phyloP scores from a whole-genome alignment of 2,329 filamentous ascomycete genomes.

The Neofusicoccum sp. region DNA sequence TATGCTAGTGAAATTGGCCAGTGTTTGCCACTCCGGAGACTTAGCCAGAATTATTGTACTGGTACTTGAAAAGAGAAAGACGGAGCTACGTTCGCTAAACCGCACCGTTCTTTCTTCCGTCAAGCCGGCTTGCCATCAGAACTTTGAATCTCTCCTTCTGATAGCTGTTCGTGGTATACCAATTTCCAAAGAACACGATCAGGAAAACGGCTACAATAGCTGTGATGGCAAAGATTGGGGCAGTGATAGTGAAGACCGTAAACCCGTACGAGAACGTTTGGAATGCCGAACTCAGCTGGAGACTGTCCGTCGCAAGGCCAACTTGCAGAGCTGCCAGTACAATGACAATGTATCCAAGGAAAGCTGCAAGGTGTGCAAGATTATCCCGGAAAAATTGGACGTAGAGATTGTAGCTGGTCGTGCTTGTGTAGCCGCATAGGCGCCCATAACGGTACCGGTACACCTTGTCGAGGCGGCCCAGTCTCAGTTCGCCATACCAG shows the following conservation, averaged over 20 bases:
- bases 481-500: conserved; percentile 3
- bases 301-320: not conserved
- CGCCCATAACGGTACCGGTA: not conserved
- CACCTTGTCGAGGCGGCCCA: not conserved
- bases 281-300: not conserved
- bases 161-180: not conserved
- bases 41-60: too few relatives aligned
- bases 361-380: not conserved
- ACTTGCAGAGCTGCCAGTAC: conserved; percentile 6
- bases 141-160: not conserved
- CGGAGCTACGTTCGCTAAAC: too few relatives aligned
- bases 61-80: too few relatives aligned
- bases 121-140: too few relatives aligned
- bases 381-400: conserved; percentile 7
- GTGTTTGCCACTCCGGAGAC: too few relatives aligned
- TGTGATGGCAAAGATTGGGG: not conserved
- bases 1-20: too few relatives aligned
- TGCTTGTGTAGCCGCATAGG: not conserved
- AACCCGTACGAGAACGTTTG: not conserved
- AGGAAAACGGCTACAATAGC: not conserved
- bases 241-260: not conserved
- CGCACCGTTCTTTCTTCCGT: too few relatives aligned
- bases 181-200: not conserved
- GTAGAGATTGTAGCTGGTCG: not conserved
- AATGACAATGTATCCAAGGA: conserved; percentile 2